Percentiles rank a stretch among this genome's conserved stretches.
Conservation (phyloP, 2,329 filamentous ascomycete species). For the Dactylellina leptospora region DNA sequence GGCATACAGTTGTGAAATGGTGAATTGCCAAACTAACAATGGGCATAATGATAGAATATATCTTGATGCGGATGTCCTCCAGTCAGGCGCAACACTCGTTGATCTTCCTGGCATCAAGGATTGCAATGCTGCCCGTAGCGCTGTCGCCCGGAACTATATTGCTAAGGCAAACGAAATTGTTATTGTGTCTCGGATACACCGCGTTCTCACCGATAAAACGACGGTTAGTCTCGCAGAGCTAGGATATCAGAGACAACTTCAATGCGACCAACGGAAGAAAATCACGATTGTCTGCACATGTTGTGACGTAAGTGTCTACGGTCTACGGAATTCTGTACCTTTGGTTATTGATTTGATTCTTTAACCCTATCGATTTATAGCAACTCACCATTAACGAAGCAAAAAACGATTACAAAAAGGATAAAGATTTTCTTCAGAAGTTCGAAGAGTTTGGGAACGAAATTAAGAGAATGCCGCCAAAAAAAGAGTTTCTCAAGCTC, state of each 20-base stretch:
- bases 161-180: constrained; percentile 36
- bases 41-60: constrained; percentile 13
- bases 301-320: constrained; percentile 19
- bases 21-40: background rate
- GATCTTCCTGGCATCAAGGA: constrained; percentile 40
- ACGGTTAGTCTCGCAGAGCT: constrained; percentile 26
- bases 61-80: constrained; percentile 22
- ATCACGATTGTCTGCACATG: constrained; percentile 43
- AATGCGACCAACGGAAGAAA: constrained; percentile 22
- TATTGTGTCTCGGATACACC: constrained; percentile 26
- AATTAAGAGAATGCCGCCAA: background rate
- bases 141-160: constrained; percentile 27
- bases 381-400: constrained; percentile 22
- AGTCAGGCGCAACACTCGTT: constrained; percentile 24
- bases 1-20: background rate
- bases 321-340: background rate
- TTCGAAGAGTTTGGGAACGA: constrained; percentile 13
- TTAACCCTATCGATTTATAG: constrained; percentile 7
- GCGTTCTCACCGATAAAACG: constrained; percentile 22
- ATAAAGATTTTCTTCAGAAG: constrained; percentile 11
- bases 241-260: constrained; percentile 31
- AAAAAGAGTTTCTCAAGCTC: background rate
- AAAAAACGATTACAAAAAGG: constrained; percentile 18
- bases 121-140: constrained; percentile 29
- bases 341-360: background rate